A percentile compares a stretch with the other conserved stretches of the same genome.
Evolutionary conservation across 2,329 filamentous ascomycete genomes (phyloP).

Genomic region (Achaetomium macrosporum): DNA sequence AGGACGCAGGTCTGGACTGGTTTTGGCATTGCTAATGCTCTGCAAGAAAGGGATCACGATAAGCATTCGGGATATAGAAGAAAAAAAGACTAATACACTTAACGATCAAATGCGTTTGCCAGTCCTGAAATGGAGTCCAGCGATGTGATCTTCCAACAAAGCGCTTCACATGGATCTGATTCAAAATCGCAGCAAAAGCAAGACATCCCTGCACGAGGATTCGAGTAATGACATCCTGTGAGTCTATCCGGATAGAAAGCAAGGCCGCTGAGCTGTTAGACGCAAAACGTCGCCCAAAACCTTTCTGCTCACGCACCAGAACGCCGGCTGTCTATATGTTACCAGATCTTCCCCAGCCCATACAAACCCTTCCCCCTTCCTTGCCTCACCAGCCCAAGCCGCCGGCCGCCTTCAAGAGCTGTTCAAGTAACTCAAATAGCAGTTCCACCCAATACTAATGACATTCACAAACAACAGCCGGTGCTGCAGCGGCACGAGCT

Average conservation of each 20-base stretch:
- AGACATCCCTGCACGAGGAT: too few relatives aligned
- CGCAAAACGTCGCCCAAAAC: not conserved
- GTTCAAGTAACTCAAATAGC: constrained; percentile 58
- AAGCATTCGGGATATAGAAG: not conserved
- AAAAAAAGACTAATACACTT: too few relatives aligned
- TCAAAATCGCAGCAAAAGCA: too few relatives aligned
- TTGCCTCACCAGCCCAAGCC: not conserved
- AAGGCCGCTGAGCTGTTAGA: not conserved
- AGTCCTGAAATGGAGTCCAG: too few relatives aligned
- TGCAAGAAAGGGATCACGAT: not conserved
- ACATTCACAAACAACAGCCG: constrained; percentile 83
- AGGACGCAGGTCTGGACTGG: not conserved
- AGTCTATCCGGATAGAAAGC: too few relatives aligned
- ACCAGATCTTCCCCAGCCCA: not conserved
- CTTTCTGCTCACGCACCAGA: not conserved
- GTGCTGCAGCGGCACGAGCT: constrained; percentile 75
- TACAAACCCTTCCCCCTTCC: not conserved
- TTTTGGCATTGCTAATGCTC: not conserved
- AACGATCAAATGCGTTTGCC: too few relatives aligned
- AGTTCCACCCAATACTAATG: constrained; percentile 63
- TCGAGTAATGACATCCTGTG: too few relatives aligned
- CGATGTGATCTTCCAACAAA: too few relatives aligned
- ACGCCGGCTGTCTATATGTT: constrained; percentile 7
- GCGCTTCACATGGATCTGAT: too few relatives aligned
- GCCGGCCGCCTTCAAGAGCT: constrained; percentile 31